These are phyloP conservation scores for Lentinula sp. DNA, from an alignment of 768 basidiomycete genomes.

Conservation along the genomic window DNA sequence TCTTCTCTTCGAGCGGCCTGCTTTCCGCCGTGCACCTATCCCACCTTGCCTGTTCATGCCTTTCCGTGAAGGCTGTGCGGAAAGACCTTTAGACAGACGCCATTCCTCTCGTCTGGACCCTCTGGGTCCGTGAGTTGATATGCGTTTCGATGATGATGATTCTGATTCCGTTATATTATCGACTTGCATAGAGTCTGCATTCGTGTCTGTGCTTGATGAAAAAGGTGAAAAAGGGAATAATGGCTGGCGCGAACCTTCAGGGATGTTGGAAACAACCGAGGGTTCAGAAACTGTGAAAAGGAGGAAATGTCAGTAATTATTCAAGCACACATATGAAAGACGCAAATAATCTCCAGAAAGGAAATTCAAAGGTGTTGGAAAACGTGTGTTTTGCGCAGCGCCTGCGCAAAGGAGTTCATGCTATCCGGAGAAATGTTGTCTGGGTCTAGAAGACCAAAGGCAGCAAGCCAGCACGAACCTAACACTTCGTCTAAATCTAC, in stretches of 20 bases:
- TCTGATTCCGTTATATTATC: conserved; percentile 27
- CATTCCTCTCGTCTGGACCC: conserved; percentile 75
- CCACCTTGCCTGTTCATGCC: conserved; percentile 67
- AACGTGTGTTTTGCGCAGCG: conserved; percentile 15
- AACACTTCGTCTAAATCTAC: conserved; percentile 27
- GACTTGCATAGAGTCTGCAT: conserved; percentile 42
- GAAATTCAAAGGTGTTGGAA: conserved; percentile 9
- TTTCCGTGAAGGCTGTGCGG: conserved; percentile 38
- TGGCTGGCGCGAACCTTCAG: conserved; percentile 24
- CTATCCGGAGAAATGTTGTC: conserved; percentile 47
- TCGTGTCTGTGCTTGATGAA: neutral
- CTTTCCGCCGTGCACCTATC: conserved; percentile 52
- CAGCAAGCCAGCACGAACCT: conserved; percentile 68
- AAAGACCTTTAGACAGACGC: conserved; percentile 74
- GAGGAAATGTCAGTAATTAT: conserved; percentile 33
- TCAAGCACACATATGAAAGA: conserved; percentile 13
- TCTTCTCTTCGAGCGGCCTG: conserved; percentile 67
- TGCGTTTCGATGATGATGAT: conserved; percentile 24
- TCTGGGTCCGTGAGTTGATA: conserved; percentile 83
- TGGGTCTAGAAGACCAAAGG: conserved; percentile 54
- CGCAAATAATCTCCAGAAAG: conserved; percentile 11
- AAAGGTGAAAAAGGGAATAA: conserved; percentile 11
- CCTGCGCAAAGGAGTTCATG: conserved; percentile 23
- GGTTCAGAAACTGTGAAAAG: conserved; percentile 25
- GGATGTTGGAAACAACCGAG: conserved; percentile 14